Conservation (phyloP, 441 rosid species). For the Corymbia calophylla region DNA sequence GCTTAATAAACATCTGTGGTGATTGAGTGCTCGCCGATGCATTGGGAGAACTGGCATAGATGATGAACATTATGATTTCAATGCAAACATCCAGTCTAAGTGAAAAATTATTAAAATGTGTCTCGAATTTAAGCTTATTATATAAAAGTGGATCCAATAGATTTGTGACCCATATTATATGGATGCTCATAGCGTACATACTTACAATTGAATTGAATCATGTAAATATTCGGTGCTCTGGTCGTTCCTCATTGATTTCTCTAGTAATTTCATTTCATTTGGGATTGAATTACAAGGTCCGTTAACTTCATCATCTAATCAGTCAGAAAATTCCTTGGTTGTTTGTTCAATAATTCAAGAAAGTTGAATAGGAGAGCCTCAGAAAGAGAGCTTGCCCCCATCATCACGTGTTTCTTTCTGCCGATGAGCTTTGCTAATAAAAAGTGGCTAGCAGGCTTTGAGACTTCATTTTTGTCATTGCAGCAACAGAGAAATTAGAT, state of each 20-base stretch:
- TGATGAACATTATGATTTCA: neutral
- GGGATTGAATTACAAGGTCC: neutral
- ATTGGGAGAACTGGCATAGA: neutral
- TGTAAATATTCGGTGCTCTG: neutral
- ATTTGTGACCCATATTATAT: neutral
- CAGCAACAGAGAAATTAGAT: neutral
- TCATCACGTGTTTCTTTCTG: neutral
- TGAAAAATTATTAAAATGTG: neutral
- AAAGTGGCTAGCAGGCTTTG: neutral
- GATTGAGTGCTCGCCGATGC: neutral
- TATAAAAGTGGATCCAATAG: neutral
- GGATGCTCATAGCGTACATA: neutral
- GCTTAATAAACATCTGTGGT: no score
- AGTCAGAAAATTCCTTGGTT: neutral
- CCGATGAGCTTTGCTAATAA: neutral
- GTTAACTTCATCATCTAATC: neutral
- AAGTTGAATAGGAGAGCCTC: neutral
- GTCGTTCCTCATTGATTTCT: neutral
- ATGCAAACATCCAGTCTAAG: neutral
- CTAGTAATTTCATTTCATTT: neutral
- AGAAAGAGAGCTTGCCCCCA: neutral
- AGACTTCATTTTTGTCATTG: neutral
- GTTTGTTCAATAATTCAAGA: neutral
- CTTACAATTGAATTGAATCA: accelerated
- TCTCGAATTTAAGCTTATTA: neutral